Evolutionary conservation across 139 green algal species (phyloP), one percentile per base, ranked within the genome.

Genomic region (Coelastrella sp.): DNA sequence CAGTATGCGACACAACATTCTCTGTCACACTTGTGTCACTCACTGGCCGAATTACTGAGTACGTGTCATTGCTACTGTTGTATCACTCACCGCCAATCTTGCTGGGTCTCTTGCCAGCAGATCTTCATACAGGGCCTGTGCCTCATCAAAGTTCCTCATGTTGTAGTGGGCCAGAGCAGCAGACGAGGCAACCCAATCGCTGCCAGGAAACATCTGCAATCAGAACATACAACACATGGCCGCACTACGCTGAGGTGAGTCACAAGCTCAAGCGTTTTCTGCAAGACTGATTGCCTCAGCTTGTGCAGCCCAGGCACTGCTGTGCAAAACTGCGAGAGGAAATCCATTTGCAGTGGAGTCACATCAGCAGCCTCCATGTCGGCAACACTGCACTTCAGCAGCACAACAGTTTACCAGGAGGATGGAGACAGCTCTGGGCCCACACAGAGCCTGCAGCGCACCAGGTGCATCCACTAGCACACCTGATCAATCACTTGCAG

Each of bases 131-230:
- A 99, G 92, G 66, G 92, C 91, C 91, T 98, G 95, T 3, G 97
- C 96, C 84, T 96, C 93, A 56, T 99, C 96, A 92, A 97, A 99
- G 87, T 98, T 97, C 87, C 98, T 95, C 79, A 95, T 92, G 88
- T 96, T 97, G 96, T 99, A 99, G 92, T 99, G 96, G 61, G 96
- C 98, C 68, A 94, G 92, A 7, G 97, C 98, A 61, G 96, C 96
- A 11, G 93, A 84, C 0, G 82, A 89, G 25, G 97, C 89, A n/a
- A 99, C 88, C 73, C 93, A 94, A 15, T 95, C 92, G 12, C 92
- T 97, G 9, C 91, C 73, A 7, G 96, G 96, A 70, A 99, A 99
- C 24, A 94, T 22, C 88, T 91, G 81, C 59, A 61, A 70, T 15
- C 19, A 70, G 17, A 83, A 20, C 57, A 75, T 49, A 60, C 72